Evolutionary conservation across 768 basidiomycete species (phyloP), one percentile per base, ranked within the genome.

Genomic region (Amanita polypyramis): DNA sequence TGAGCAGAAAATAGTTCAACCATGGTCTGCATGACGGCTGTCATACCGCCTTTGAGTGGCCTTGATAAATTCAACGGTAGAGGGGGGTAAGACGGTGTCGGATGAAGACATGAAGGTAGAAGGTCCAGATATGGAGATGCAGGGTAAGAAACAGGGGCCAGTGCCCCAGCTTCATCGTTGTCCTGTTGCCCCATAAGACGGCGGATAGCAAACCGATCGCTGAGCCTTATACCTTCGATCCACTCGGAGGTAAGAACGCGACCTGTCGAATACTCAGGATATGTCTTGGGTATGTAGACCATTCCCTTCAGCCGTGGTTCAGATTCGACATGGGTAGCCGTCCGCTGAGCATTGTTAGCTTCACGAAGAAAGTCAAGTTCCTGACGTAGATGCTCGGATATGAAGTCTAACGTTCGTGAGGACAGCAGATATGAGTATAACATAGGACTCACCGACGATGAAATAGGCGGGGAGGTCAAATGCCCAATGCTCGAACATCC

Each of bases 391-490:
- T 93, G 91, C 43, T 82, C 76, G 2, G 81, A 83, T 34, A 95
- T 72, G 53, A 86, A 87, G 55, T 86, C 84, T 81, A 53, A n/a
- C 15, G 21, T 2, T 10, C 19, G 33, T 36, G 19, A 51, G 34
- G 10, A 29, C 36, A 17, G 33, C 27, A 27, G 12, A 6, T 25
- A 37, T 35, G 42, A 27, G 27, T 39, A 20, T 37, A 46, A 30
- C 43, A 30, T 23, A 20, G 5, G 11, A 66, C 79, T 46, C 51
- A 82, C 84, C 82, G 57, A 84, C 85, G 35, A 80, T 68, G 55
- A 88, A 91, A 60, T 84, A 86, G 9, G 82, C 80, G 3, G 92
- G 92, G 27, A 95, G 68, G 57, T 94, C 85, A 59, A 97, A 97
- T 2, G 87, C 70, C 70, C 79, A 81, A 25, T 81, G 68, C 55